Base-by-base conservation (phyloP, 257 asterid genomes). In the Capsicum pubescens region DNA sequence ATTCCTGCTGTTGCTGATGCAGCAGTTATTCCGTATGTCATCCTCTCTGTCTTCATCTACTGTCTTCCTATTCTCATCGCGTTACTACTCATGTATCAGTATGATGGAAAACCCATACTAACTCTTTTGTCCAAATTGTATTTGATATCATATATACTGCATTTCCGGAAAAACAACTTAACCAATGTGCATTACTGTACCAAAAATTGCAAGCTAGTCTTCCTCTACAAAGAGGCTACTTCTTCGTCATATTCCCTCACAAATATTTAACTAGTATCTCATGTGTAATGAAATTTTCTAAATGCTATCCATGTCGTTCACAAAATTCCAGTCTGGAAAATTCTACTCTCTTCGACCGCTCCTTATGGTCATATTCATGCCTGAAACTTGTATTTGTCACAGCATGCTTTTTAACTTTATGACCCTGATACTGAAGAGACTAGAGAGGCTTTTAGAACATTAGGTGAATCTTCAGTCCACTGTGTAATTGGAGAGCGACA, bases 1-100 rank as follows among this genome's bases (percentile, higher is more conserved):
- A 84, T 92, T 64, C 98, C 98, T 48, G 94, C 92, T 56, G 85
- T 97, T 72, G 93, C 93, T 61, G 99, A 95, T 89, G 98, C 98
- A 72, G 99, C 99, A 39, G 98, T 95, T 60, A 89, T 95, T 82
- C 99, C 98, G 99, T 95, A 93, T 85, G 98, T 86, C 72, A 52
- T 77, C 54, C 8, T 12, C 15, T 64, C 10, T n/a, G 46, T 52
- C 56, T 48, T 21, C 83, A 19, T 64, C 59, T 12, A 26, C 3
- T 1, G 5, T 13, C 14, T 74, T 13, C 36, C 50, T 60, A 26
- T 77, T 60, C 69, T 26, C 17, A 16, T 77, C 64, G 16, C 13
- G 26, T 15, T 4, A 3, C 4, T 5, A 50, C 46, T 52, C 80
- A 54, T 77, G 1, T 32, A 54, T 15, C 32, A 54, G 12, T 77